phyloP scores from a whole-genome alignment of 352 stramenopile species.

The Phytophthora macrochlamydospora region DNA sequence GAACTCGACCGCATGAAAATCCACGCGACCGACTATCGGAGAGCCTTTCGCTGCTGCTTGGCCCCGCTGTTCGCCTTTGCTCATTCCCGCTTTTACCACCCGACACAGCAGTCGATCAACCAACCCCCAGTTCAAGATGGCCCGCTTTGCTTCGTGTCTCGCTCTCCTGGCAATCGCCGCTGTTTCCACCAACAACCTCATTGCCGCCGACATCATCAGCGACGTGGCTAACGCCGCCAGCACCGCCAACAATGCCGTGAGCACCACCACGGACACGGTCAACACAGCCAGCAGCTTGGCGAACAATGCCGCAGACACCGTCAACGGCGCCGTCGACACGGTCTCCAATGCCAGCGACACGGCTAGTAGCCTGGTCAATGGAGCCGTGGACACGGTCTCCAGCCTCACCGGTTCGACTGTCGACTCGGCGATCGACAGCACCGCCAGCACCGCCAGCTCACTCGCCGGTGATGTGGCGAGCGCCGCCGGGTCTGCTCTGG shows the following conservation, averaged over 20 bases:
- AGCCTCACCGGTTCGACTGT: slow-evolving; percentile 4
- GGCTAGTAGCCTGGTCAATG: not conserved
- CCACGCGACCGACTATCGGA: not conserved
- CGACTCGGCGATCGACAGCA: slow-evolving; percentile 16
- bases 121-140: slow-evolving; percentile 14
- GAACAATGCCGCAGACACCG: slow-evolving; percentile 11
- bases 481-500: slow-evolving; percentile 16
- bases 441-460: slow-evolving; percentile 19
- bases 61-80: not conserved
- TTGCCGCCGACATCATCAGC: slow-evolving; percentile 18
- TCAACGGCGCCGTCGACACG: slow-evolving; percentile 14
- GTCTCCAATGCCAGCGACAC: slow-evolving; percentile 21
- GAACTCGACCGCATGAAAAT: not conserved
- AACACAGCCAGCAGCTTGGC: slow-evolving; percentile 5
- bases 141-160: slow-evolving; percentile 23
- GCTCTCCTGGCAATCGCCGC: slow-evolving; percentile 18
- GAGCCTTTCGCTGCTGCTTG: not conserved
- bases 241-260: slow-evolving; percentile 22
- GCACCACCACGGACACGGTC: slow-evolving; percentile 5
- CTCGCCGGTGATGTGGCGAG: slow-evolving; percentile 19
- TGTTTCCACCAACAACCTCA: slow-evolving; percentile 15
- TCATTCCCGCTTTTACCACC: slow-evolving; percentile 23
- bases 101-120: not conserved
- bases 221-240: slow-evolving; percentile 16
- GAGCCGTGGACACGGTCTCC: not conserved